A percentile compares a stretch with the other conserved stretches of the same genome.
phyloP scores from a whole-genome alignment of 208 protist species.

The Trypanosoma melophagium region DNA sequence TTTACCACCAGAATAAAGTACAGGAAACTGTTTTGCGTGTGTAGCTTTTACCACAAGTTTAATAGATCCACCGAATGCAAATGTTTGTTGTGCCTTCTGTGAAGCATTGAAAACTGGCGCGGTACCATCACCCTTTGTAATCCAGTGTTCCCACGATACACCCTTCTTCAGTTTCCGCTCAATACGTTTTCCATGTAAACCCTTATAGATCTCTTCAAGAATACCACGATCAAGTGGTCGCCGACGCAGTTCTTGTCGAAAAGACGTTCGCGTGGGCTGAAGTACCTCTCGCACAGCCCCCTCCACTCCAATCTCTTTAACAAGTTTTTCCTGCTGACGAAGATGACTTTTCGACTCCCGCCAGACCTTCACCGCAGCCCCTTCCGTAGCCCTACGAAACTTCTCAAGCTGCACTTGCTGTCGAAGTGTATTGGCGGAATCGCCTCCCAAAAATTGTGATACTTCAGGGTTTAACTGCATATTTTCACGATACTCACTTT shows the following conservation, averaged over 20 bases:
- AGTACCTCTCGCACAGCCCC: constrained; percentile 79
- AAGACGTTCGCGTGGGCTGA: constrained; percentile 54
- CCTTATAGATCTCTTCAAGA: constrained; percentile 89
- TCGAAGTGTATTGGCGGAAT: constrained; percentile 43
- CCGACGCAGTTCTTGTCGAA: constrained; percentile 65
- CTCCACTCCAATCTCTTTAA: constrained; percentile 71
- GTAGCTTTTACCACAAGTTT: constrained; percentile 44
- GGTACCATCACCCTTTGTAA: constrained; percentile 88
- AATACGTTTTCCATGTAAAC: constrained; percentile 78
- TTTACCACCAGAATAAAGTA: constrained; percentile 17
- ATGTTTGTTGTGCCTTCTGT: constrained; percentile 80
- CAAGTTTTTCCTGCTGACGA: constrained; percentile 65
- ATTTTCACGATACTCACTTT: constrained; percentile 38
- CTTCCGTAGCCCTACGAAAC: constrained; percentile 41
- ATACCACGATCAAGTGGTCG: constrained; percentile 83
- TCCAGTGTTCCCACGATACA: constrained; percentile 90
- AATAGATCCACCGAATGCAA: constrained; percentile 81
- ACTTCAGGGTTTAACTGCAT: constrained; percentile 29
- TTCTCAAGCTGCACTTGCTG: constrained; percentile 57
- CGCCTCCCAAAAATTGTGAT: constrained; percentile 38
- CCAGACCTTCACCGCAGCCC: constrained; percentile 49
- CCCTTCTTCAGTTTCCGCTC: constrained; percentile 83
- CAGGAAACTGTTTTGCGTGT: constrained; percentile 71
- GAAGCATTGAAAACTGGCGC: constrained; percentile 83
- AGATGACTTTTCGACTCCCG: constrained; percentile 73